Percentiles rank a stretch among this genome's conserved stretches.
phyloP scores from a whole-genome alignment of 1,284 basidiomycete genomes.

The Taiwanofungus camphoratus region DNA sequence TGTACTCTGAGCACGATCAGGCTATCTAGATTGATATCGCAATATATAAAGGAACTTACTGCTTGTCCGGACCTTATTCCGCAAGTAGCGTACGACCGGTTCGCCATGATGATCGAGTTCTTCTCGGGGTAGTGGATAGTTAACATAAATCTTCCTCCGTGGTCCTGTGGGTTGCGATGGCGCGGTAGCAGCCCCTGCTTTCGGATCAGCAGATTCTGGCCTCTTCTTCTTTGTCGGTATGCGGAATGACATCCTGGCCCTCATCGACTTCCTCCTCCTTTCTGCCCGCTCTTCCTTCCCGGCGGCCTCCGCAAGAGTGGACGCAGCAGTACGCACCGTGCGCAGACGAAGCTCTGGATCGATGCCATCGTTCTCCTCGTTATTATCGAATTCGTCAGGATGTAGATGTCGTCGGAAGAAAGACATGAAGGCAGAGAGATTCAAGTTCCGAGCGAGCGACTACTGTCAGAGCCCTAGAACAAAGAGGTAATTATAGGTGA shows the following conservation, averaged over 20 bases:
- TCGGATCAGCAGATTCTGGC: conserved; percentile 30
- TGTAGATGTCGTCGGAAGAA: conserved; percentile 23
- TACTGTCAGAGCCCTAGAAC: background rate
- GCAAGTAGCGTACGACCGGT: conserved; percentile 70
- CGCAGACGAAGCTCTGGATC: conserved; percentile 83
- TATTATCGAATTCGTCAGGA: conserved; percentile 38
- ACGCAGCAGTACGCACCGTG: conserved; percentile 84
- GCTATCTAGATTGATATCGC: conserved; percentile 2
- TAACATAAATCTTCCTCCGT: conserved; percentile 80
- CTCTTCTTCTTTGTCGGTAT: conserved; percentile 43
- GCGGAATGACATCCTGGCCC: conserved; percentile 58
- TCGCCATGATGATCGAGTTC: conserved; percentile 74
- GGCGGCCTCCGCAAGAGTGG: conserved; percentile 82
- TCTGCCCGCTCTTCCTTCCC: conserved; percentile 71
- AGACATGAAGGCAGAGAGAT: conserved; percentile 17
- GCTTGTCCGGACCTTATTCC: conserved; percentile 94
- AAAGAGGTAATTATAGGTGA: background rate
- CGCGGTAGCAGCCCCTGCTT: conserved; percentile 14
- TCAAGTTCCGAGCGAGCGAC: background rate
- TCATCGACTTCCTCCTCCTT: conserved; percentile 45
- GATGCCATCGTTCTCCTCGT: conserved; percentile 59
- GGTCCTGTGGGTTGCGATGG: conserved; percentile 38
- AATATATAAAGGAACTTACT: conserved; percentile 48
- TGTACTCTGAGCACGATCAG: conserved; percentile 64
- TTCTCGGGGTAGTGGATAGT: conserved; percentile 55